Conservation (phyloP, 1,139 yeast genomes). For the Hanseniaspora sp. region DNA sequence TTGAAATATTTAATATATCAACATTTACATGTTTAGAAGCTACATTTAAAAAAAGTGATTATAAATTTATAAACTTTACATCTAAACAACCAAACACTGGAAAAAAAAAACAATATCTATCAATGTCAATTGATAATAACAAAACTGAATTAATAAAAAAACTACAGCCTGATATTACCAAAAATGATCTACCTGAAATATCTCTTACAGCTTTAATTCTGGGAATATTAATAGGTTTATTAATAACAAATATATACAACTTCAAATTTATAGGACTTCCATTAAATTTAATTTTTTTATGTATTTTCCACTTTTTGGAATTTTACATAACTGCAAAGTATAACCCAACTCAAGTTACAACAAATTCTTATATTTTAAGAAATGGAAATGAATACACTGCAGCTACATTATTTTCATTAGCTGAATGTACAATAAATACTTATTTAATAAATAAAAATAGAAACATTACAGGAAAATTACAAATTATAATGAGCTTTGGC, state of each 20-base stretch:
- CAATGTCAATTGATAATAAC: no score
- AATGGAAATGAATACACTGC: slow-evolving; percentile 56
- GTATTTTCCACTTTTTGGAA: slow-evolving; percentile 69
- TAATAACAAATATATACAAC: slow-evolving; percentile 27
- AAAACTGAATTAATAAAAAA: neutral
- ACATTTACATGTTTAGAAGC: no score
- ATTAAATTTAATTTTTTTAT: slow-evolving; percentile 42
- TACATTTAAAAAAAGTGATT: no score
- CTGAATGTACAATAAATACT: slow-evolving; percentile 38
- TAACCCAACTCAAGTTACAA: slow-evolving; percentile 54
- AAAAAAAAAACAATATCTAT: no score
- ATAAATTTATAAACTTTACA: neutral
- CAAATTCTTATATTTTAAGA: slow-evolving; percentile 64
- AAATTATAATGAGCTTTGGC: slow-evolving; percentile 35
- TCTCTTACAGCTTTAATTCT: slow-evolving; percentile 33
- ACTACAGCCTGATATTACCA: slow-evolving; percentile 27
- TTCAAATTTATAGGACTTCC: slow-evolving; percentile 33
- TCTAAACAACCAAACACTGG: no score
- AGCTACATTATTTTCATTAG: slow-evolving; percentile 48
- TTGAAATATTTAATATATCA: no score
- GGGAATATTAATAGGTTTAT: slow-evolving; percentile 35
- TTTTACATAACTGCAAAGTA: slow-evolving; percentile 65
- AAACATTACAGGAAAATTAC: slow-evolving; percentile 20
- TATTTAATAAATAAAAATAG: slow-evolving; percentile 30
- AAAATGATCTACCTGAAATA: slow-evolving; percentile 32